Base-by-base conservation (phyloP, 129 eudicot genomes). In the Erigeron canadensis region DNA sequence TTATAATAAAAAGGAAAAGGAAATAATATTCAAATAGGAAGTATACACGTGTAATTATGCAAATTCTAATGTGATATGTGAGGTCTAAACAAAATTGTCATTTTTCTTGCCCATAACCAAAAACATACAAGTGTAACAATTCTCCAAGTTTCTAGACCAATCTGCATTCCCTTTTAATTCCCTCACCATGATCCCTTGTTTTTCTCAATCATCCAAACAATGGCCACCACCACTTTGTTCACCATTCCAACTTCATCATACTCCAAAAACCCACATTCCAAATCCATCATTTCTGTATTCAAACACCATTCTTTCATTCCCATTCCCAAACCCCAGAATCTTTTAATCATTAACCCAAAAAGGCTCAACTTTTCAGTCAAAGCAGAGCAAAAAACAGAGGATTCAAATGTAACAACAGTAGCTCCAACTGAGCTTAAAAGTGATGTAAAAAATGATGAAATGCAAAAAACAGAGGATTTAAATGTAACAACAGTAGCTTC, bases 101-200 rank as follows among this genome's bases (percentile, higher is more conserved):
- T 75, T 53, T 54, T 42, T 76, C 60, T 38, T 42, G 13, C 22
- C 28, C 10, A 57, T 13, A 6, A 13, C 65, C 69, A 42, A 34
- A 6, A 45, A 9, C 81, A 7, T 67, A 77, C 88, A 85, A 67
- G 70, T 84, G 79, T 79, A 66, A 53, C 67, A n/a, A 69, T 85
- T 88, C 97, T 85, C 81, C 75, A 86, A 77, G 77, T 77, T 85
- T 91, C 98, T 81, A 84, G 98, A 86, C 69, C 60, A 42, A 28
- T 84, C 85, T 65, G 51, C 40, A n/a, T 38, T 43, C 61, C 60
- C 47, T 41, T 34, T 2, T 42, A 75, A 68, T 19, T 69, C 15
- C 57, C 47, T 77, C 85, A 10, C 23, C 77, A 55, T 37, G 75
- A 46, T 47, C 40, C 71, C 8, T 62, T 34, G 18, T 47, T 10